Conservation (phyloP, 1,139 yeast genomes). For the Pichia sp. region DNA sequence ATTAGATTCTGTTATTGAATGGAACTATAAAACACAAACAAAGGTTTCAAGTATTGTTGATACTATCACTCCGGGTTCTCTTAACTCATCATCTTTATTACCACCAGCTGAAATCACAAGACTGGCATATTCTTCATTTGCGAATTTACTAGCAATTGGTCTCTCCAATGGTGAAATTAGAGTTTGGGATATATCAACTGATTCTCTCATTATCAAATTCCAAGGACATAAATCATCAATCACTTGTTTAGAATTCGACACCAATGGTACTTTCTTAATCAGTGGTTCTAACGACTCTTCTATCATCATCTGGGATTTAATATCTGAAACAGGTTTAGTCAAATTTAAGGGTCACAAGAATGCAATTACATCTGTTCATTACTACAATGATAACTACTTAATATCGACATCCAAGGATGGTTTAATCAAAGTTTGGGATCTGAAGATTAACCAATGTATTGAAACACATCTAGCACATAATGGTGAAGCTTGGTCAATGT, state of each 20-base stretch:
- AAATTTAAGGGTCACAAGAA: slow-evolving; percentile 89
- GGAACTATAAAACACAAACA: slow-evolving; percentile 95
- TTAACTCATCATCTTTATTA: slow-evolving; percentile 57
- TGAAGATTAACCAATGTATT: slow-evolving; percentile 82
- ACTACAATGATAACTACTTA: slow-evolving; percentile 64
- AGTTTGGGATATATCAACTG: slow-evolving; percentile 88
- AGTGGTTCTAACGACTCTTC: slow-evolving; percentile 87
- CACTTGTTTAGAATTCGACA: slow-evolving; percentile 66
- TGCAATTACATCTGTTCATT: slow-evolving; percentile 71
- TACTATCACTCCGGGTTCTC: slow-evolving; percentile 72
- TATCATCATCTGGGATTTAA: slow-evolving; percentile 92
- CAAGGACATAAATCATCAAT: slow-evolving; percentile 86
- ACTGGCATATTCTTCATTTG: slow-evolving; percentile 56
- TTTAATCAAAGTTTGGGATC: slow-evolving; percentile 87
- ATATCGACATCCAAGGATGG: slow-evolving; percentile 88
- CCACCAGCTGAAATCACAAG: slow-evolving; percentile 65
- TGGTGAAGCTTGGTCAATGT: slow-evolving; percentile 87
- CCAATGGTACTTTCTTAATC: slow-evolving; percentile 77
- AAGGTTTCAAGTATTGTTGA: slow-evolving; percentile 56
- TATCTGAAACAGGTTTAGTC: slow-evolving; percentile 86
- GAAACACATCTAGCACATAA: slow-evolving; percentile 95
- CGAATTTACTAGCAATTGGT: slow-evolving; percentile 84
- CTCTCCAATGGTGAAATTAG: slow-evolving; percentile 85
- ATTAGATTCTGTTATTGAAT: slow-evolving; percentile 76
- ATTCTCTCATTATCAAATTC: slow-evolving; percentile 72